Conservation (phyloP, 805 yeast genomes). For the Alloascoidea africana region DNA sequence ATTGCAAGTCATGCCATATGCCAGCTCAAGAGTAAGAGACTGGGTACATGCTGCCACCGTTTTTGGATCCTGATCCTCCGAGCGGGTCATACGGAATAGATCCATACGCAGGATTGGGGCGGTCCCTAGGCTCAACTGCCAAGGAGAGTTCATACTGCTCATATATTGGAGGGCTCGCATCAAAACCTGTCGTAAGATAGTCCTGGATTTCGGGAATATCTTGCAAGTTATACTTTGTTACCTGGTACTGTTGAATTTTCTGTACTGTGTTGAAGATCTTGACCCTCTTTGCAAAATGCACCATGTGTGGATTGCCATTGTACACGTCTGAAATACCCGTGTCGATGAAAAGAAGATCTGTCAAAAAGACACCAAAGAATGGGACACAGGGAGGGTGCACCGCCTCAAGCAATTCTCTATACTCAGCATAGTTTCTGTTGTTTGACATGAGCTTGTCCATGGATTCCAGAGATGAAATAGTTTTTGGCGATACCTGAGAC, state of each 20-base stretch:
- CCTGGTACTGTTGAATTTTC: conserved; percentile 62
- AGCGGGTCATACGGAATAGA: background rate
- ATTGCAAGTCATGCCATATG: too few species aligned
- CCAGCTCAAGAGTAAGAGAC: too few species aligned
- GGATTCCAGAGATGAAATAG: conserved; percentile 37
- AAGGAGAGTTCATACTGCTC: conserved; percentile 67
- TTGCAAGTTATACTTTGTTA: conserved; percentile 47
- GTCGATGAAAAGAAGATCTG: conserved; percentile 77
- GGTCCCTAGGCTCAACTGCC: conserved; percentile 58
- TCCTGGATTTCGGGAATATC: conserved; percentile 50
- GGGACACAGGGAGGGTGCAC: conserved; percentile 78
- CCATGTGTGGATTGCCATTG: conserved; percentile 37
- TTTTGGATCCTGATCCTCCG: background rate
- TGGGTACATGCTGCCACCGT: too few species aligned
- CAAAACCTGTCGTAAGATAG: conserved; percentile 35
- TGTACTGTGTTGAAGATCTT: conserved; percentile 59
- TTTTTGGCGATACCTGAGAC: conserved; percentile 44
- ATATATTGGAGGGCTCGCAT: conserved; percentile 56
- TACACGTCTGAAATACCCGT: conserved; percentile 81
- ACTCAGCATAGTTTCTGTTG: conserved; percentile 75
- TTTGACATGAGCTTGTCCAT: conserved; percentile 82
- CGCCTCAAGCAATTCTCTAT: conserved; percentile 63
- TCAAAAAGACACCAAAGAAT: conserved; percentile 78
- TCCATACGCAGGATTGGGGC: conserved; percentile 4
- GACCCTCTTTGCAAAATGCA: conserved; percentile 68